Evolutionary conservation across 805 yeast genomes (phyloP).

Genomic region (Ogataea paradorogensis): DNA sequence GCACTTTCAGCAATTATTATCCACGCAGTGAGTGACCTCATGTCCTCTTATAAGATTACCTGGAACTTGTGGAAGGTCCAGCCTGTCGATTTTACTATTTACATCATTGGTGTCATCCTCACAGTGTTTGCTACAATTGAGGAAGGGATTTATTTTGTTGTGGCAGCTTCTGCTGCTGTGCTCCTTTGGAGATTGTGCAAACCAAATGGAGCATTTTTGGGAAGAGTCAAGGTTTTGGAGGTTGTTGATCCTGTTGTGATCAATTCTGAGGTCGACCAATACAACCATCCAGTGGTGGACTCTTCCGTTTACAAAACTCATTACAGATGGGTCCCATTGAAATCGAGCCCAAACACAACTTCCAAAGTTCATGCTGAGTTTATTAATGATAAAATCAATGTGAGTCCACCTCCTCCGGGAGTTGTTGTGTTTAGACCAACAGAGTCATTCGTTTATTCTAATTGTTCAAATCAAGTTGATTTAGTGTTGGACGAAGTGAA

Average conservation of each 20-base stretch:
- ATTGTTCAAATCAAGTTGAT: constrained; percentile 72
- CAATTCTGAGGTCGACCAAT: background rate
- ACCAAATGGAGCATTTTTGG: constrained; percentile 82
- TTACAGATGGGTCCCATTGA: constrained; percentile 65
- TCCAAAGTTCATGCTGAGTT: constrained; percentile 31
- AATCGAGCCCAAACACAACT: constrained; percentile 29
- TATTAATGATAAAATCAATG: constrained; percentile 53
- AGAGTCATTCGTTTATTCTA: constrained; percentile 81
- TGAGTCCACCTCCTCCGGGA: constrained; percentile 86
- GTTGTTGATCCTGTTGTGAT: constrained; percentile 59
- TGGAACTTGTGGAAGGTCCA: constrained; percentile 67
- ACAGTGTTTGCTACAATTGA: constrained; percentile 80
- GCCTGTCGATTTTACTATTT: constrained; percentile 74
- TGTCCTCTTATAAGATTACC: constrained; percentile 66
- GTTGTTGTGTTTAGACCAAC: constrained; percentile 80
- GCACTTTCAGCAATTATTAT: constrained; percentile 83
- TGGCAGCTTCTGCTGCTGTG: constrained; percentile 76
- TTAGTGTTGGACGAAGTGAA: constrained; percentile 64
- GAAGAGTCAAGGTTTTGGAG: constrained; percentile 69
- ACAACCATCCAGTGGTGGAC: constrained; percentile 45
- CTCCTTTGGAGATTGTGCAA: constrained; percentile 71
- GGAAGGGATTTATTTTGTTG: constrained; percentile 86
- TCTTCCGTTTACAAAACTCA: constrained; percentile 12
- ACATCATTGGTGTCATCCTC: constrained; percentile 67
- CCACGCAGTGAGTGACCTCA: constrained; percentile 86